Base-by-base conservation (phyloP, 805 yeast species). In the Komagataella pastoris region DNA sequence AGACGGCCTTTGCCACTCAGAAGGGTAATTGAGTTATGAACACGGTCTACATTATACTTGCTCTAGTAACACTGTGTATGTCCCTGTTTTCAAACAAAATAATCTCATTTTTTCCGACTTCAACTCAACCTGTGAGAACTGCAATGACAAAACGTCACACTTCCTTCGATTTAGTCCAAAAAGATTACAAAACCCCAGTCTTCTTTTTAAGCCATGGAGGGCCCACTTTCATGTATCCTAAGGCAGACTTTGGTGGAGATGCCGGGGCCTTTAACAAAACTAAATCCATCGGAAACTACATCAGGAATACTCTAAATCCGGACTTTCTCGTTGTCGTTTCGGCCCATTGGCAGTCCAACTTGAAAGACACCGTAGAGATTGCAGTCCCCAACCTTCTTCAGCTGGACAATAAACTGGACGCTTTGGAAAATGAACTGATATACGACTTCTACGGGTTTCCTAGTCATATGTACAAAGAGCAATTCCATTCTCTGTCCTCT, bases 181-280 rank as follows among this genome's bases (percentile, higher is more conserved):
- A 30, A 12, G 40, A 30, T n/a, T 30, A 30, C n/a, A 30, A 30
- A 30, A 23, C 64, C 7, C 91, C 93, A 6, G 75, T 80, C 1
- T 83, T 67, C 61, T 87, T 85, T 63, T 61, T 85, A 47, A 80
- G 88, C n/a, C 95, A 86, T 65, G 95, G 95, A 6, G 93, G 90
- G 0, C 95, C 95, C 6, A 80, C 85, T 1, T 84, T 86, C 62
- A 77, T 85, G 71, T 81, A 83, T 58, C 62, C 69, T 43, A 65
- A 71, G n/a, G 74, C 69, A 49, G 69, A 65, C 19, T 65, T 69
- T 49, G 79, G 79, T 17, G 77, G 83, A 44, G 73, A 76, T 52
- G 50, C 51, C 2, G 87, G 87, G 4, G 90, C 91, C 0, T 83
- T 76, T 70, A 67, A 71, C 21, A 67, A 67, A 4, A 71, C 81